Base-by-base conservation (phyloP, 768 basidiomycete genomes). In the Kwoniella botswanensis region DNA sequence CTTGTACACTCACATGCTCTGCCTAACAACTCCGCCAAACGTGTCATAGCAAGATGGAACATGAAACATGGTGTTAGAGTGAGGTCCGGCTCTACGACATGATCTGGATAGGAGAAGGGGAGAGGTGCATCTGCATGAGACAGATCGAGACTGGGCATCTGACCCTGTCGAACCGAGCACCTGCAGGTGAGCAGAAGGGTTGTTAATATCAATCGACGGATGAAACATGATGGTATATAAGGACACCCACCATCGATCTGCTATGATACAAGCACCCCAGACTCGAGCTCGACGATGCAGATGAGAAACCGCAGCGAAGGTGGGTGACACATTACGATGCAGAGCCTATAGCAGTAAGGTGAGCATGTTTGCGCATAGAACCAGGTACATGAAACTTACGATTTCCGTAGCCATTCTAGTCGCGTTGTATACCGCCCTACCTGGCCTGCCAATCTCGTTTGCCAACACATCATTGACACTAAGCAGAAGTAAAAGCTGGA, bases 81-180 rank as follows among this genome's bases (percentile, higher is more conserved):
- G 17, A 56, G 52, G n/a, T 46, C 55, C 15, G 35, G 53, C n/a
- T 42, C 54, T 4, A 54, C n/a, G 6, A 66, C 65, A 26, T 66
- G 65, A 57, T 66, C 65, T 15, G 65, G 65, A 44, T 56, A 56
- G 11, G 29, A 42, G n/a, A 56, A 66, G 42, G 65, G 65, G 21
- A 66, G 44, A 18, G 35, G 53, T 12, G 65, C 54, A 57, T 66
- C 65, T 6, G 65, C 26, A 42, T 66, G 43, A 35, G 65, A 56
- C 18, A 66, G 41, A 57, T 66, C 65, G 55, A 66, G 53, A 56
- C 65, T 57, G 15, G 65, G 65, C 54, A 66, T 66, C 24, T 66
- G 65, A 15, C 65, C 65, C 18, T 56, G 65, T 18, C 65, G 65
- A n/a, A 66, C n/a, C 13, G 65, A 56, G 26, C 53, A 56, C 65